phyloP scores from a whole-genome alignment of 208 protist genomes.

The Plasmodiophora brassicae region DNA sequence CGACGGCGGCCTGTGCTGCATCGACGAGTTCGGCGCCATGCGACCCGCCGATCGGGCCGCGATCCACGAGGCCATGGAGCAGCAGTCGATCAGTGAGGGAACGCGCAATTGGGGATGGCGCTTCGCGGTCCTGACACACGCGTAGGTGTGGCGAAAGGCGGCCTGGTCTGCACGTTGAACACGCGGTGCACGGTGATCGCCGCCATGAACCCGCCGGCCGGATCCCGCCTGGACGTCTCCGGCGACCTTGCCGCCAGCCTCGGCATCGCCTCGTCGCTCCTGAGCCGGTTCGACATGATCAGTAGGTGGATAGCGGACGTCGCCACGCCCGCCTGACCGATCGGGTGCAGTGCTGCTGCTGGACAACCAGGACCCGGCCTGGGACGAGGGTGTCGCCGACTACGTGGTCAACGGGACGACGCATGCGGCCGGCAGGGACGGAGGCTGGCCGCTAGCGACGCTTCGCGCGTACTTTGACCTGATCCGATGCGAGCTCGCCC shows the following conservation, averaged over 20 bases:
- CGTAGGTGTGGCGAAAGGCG: slow-evolving; percentile 44
- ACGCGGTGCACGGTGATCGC: slow-evolving; percentile 51
- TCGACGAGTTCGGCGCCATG: slow-evolving; percentile 67
- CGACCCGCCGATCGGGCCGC: slow-evolving; percentile 57
- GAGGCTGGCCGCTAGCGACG: background rate
- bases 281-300: slow-evolving; percentile 55
- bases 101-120: background rate
- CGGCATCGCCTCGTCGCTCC: slow-evolving; percentile 46
- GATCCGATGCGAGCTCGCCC: background rate
- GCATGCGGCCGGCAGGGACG: background rate
- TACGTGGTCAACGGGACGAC: slow-evolving; percentile 15
- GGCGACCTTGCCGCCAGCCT: slow-evolving; percentile 33
- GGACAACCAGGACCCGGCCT: slow-evolving; percentile 30
- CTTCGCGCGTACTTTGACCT: slow-evolving; percentile 38
- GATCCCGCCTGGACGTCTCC: background rate
- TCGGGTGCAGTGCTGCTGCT: slow-evolving; percentile 36
- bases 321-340: background rate
- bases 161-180: slow-evolving; percentile 54
- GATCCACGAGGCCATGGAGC: slow-evolving; percentile 61
- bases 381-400: slow-evolving; percentile 25
- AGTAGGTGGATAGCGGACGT: background rate
- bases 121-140: background rate
- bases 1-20: slow-evolving; percentile 62
- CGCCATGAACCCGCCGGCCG: slow-evolving; percentile 51
- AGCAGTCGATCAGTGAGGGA: slow-evolving; percentile 49